A percentile compares a stretch with the other conserved stretches of the same genome.
phyloP scores from a whole-genome alignment of 495 filamentous ascomycete genomes.

The Lepidopterella palustris region DNA sequence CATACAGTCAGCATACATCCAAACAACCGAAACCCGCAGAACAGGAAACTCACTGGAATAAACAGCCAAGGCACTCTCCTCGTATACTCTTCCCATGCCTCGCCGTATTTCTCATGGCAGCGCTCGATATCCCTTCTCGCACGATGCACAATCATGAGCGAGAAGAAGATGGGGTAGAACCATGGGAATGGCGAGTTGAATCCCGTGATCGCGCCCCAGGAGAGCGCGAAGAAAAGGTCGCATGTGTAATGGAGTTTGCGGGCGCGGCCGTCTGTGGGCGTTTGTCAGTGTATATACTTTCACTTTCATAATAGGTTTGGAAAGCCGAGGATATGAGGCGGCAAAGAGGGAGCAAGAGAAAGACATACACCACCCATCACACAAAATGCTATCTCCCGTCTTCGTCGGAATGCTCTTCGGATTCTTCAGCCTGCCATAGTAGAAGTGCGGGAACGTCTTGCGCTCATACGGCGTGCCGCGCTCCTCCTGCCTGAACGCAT shows the following conservation, averaged over 20 bases:
- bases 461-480: conserved; percentile 65
- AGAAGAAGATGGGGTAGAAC: conserved; percentile 95
- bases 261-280: conserved; percentile 57
- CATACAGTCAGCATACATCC: no score
- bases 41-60: conserved; percentile 58
- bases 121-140: conserved; percentile 75
- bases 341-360: not conserved
- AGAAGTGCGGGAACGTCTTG: conserved; percentile 86
- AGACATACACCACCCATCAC: conserved; percentile 79
- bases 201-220: conserved; percentile 60
- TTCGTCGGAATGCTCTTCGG: conserved; percentile 76
- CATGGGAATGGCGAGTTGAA: conserved; percentile 84
- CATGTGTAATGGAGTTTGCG: conserved; percentile 95
- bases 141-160: conserved; percentile 84
- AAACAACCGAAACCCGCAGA: no score
- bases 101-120: conserved; percentile 84
- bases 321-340: not conserved
- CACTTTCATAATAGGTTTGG: no score
- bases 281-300: conserved; percentile 2
- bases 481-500: conserved; percentile 79
- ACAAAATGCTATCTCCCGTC: conserved; percentile 73
- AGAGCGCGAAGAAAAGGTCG: conserved; percentile 73
- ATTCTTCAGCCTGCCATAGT: conserved; percentile 81
- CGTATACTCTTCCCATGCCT: conserved; percentile 87
- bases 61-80: conserved; percentile 85